Percentiles rank a stretch among this genome's conserved stretches.
Evolutionary conservation across 805 yeast genomes (phyloP).

Genomic region (Zygotorulaspora sp.): DNA sequence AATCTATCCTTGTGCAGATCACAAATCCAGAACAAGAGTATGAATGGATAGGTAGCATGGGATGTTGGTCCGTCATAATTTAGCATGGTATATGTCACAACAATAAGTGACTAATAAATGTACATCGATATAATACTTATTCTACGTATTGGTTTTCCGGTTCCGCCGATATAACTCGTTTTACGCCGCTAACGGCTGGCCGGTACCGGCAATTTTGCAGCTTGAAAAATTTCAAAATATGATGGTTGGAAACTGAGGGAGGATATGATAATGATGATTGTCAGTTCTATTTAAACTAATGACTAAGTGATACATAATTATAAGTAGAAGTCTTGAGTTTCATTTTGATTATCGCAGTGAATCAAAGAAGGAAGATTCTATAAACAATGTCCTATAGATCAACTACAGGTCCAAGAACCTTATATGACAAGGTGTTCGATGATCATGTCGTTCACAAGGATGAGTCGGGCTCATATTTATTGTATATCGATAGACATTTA

Average conservation of each 20-base stretch:
- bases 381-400: conserved; percentile 31
- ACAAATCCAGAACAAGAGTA: conserved; percentile 17
- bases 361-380: background rate
- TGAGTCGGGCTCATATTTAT: conserved; percentile 77
- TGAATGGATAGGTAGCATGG: conserved; percentile 24
- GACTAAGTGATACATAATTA: background rate
- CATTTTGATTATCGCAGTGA: background rate
- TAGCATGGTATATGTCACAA: too few species aligned
- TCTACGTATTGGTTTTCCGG: too few species aligned
- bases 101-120: too few species aligned
- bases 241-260: background rate
- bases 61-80: conserved; percentile 25
- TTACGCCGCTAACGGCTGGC: conserved; percentile 11
- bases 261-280: background rate
- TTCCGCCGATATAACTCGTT: background rate
- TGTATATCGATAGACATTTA: conserved; percentile 93
- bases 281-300: background rate
- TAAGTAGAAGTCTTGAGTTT: background rate
- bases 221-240: background rate
- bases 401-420: conserved; percentile 53
- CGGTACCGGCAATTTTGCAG: conserved; percentile 13
- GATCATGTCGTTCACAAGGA: conserved; percentile 92
- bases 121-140: too few species aligned
- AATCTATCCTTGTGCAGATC: conserved; percentile 17
- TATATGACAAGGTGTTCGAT: conserved; percentile 93